Conservation (phyloP, 345 rosid species). For the Passiflora organensis region DNA sequence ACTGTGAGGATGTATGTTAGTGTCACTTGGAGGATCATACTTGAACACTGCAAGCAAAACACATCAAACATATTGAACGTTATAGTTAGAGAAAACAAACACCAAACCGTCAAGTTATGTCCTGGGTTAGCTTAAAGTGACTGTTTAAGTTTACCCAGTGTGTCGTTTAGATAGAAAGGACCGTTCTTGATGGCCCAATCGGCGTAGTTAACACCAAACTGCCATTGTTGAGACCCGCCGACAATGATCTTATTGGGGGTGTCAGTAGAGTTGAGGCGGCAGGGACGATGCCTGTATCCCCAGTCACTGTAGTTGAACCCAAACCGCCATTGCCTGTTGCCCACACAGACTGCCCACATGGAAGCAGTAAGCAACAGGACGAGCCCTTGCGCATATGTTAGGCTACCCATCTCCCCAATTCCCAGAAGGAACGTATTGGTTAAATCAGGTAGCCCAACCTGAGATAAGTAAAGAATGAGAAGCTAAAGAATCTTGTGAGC, state of each 20-base stretch:
- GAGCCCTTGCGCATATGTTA: not conserved
- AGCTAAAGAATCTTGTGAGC: not conserved
- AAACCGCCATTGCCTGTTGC: conserved; percentile 25
- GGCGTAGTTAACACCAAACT: conserved; percentile 51
- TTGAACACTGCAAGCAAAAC: conserved; percentile 56
- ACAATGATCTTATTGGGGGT: conserved; percentile 43
- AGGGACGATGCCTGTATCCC: conserved; percentile 3
- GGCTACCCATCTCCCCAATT: conserved; percentile 11
- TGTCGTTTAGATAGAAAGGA: not conserved
- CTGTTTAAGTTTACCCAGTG: not conserved
- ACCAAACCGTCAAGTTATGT: no score
- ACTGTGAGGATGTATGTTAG: conserved; percentile 40
- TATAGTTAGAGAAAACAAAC: no score
- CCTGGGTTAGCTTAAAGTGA: no score
- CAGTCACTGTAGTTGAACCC: conserved; percentile 23
- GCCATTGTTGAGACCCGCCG: conserved; percentile 68
- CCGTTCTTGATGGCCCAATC: conserved; percentile 43
- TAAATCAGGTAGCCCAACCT: not conserved
- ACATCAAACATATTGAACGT: no score
- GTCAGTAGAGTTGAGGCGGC: not conserved
- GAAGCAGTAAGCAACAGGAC: conserved; percentile 15
- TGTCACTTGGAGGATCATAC: conserved; percentile 46
- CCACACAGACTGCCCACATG: conserved; percentile 16
- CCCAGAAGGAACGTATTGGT: no score
- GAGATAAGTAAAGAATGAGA: not conserved